Evolutionary conservation across 495 filamentous ascomycete genomes (phyloP).

Genomic region (Immersiella caudata): DNA sequence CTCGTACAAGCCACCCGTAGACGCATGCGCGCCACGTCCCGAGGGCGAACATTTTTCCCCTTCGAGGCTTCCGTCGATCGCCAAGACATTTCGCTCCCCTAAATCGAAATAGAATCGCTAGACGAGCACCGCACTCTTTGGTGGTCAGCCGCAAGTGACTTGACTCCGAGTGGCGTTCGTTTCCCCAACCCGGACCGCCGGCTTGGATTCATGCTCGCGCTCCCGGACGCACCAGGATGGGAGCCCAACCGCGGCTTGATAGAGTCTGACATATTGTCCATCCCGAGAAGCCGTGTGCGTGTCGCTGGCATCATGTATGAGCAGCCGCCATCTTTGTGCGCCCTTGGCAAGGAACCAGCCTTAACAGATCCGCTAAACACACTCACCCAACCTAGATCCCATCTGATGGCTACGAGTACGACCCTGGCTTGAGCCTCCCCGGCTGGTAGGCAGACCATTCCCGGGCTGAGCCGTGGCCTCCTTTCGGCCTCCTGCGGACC

Average conservation of each 20-base stretch:
- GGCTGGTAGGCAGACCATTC: constrained; percentile 18
- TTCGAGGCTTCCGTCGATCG: constrained; percentile 15
- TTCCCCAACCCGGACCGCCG: constrained; percentile 22
- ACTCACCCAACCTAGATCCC: constrained; percentile 26
- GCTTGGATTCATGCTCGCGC: constrained; percentile 20
- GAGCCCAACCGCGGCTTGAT: constrained; percentile 10
- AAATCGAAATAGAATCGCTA: constrained; percentile 17
- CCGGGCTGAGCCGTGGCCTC: constrained; percentile 21
- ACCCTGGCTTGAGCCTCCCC: constrained; percentile 20
- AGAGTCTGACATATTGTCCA: constrained; percentile 23
- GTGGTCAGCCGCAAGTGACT: constrained; percentile 17
- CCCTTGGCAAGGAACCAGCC: constrained; percentile 19
- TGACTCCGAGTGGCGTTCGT: constrained; percentile 16
- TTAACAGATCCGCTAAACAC: constrained; percentile 12
- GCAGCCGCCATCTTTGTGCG: constrained; percentile 16
- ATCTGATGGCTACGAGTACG: constrained; percentile 9
- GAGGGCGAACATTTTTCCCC: neutral
- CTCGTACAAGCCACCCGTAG: constrained; percentile 1
- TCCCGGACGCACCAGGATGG: neutral
- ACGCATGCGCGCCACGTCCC: neutral
- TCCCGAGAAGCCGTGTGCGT: constrained; percentile 30
- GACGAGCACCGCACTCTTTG: constrained; percentile 12
- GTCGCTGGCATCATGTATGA: constrained; percentile 12
- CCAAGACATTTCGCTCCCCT: constrained; percentile 12
- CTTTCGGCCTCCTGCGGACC: constrained; percentile 4